Percentiles rank a stretch among this genome's conserved stretches.
phyloP scores from a whole-genome alignment of 2,329 filamentous ascomycete species.

The Clonostachys chloroleuca region DNA sequence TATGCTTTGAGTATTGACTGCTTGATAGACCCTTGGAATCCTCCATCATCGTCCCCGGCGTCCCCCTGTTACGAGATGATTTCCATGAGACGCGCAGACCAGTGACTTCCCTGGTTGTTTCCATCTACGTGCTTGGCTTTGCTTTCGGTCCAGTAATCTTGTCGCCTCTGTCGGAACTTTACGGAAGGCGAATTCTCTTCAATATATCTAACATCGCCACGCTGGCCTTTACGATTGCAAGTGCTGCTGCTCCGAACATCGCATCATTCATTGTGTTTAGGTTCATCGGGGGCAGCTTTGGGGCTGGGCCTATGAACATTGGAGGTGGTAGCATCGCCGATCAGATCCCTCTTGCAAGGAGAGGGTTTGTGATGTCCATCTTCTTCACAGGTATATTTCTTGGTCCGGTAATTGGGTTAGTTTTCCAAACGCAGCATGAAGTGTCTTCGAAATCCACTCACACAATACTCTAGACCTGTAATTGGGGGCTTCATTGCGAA shows the following conservation, averaged over 20 bases:
- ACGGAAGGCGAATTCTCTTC: conserved; percentile 40
- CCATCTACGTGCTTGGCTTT: conserved; percentile 43
- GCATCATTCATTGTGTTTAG: conserved; percentile 58
- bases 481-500: conserved; percentile 33
- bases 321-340: conserved; percentile 63
- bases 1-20: background rate
- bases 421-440: no score
- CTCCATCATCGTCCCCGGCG: background rate
- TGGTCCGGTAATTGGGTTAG: conserved; percentile 43
- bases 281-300: conserved; percentile 57
- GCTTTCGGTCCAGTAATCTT: conserved; percentile 57
- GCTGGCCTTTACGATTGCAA: conserved; percentile 42
- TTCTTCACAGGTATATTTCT: conserved; percentile 60
- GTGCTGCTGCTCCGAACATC: conserved; percentile 52
- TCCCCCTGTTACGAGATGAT: background rate
- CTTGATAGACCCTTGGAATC: background rate
- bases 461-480: conserved; percentile 22
- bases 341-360: conserved; percentile 52
- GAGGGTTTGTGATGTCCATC: conserved; percentile 60
- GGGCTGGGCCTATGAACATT: conserved; percentile 59
- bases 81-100: background rate
- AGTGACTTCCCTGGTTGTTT: conserved; percentile 38
- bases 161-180: conserved; percentile 60
- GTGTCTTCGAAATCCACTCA: no score
- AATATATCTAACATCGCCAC: conserved; percentile 38